These are phyloP conservation scores for Fomitopsis pinicola DNA, from an alignment of 1,284 basidiomycete genomes.

Conservation along the genomic window DNA sequence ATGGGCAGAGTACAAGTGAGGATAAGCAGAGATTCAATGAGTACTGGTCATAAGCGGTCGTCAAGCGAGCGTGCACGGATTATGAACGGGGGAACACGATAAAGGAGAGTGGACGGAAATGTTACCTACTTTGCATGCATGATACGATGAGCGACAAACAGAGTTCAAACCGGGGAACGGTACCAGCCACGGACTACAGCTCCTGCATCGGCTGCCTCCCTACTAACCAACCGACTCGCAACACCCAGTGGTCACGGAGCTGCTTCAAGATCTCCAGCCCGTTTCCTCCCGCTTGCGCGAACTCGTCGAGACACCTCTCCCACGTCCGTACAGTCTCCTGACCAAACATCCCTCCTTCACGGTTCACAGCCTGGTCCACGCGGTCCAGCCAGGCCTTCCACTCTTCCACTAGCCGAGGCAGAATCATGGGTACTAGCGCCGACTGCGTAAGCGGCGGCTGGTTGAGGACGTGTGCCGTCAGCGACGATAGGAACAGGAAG, in stretches of 20 bases:
- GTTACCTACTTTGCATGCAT: neutral
- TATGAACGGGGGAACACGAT: neutral
- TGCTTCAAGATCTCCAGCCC: conserved; percentile 50
- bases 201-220: conserved; percentile 62
- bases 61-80: conserved; percentile 3
- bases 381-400: conserved; percentile 75
- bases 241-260: conserved; percentile 66
- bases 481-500: conserved; percentile 61
- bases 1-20: neutral
- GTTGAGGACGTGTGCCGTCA: conserved; percentile 62
- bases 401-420: conserved; percentile 61
- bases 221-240: conserved; percentile 73
- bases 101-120: neutral
- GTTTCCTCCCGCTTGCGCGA: conserved; percentile 48
- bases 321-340: conserved; percentile 61
- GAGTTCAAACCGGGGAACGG: neutral
- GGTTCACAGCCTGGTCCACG: conserved; percentile 64
- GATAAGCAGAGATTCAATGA: neutral
- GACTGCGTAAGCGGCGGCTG: conserved; percentile 64
- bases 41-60: neutral
- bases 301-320: conserved; percentile 63
- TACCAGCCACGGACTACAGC: conserved; percentile 17
- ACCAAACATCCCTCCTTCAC: conserved; percentile 75
- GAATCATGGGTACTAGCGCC: conserved; percentile 49
- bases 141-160: neutral